Evolutionary conservation across 176 grass and related monocot genomes (phyloP).

Genomic region (Avena insularis): DNA sequence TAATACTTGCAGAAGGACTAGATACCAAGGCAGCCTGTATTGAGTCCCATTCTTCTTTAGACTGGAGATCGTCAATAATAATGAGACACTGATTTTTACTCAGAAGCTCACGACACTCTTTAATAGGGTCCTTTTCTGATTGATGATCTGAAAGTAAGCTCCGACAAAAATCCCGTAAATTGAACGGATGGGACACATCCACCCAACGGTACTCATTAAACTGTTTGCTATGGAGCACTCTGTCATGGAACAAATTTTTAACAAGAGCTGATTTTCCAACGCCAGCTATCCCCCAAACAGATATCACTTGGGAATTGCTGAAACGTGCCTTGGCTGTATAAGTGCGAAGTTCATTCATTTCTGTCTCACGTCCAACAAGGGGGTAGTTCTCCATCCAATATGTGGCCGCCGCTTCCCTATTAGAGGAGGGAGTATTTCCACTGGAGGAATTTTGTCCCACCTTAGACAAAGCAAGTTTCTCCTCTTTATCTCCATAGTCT

Average conservation of each 20-base stretch:
- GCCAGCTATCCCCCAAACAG: not conserved
- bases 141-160: not conserved
- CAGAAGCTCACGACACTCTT: not conserved
- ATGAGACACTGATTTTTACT: not conserved
- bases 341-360: not conserved
- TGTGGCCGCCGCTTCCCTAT: not conserved
- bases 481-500: not conserved
- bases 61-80: not conserved
- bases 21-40: not conserved
- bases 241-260: not conserved
- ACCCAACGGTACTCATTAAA: not conserved
- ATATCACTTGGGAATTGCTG: not conserved
- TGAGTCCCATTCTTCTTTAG: not conserved
- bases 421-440: not conserved
- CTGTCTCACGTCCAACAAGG: not conserved
- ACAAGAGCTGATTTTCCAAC: not conserved
- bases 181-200: not conserved
- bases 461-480: not conserved
- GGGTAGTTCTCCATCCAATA: not conserved
- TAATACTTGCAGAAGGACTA: not conserved
- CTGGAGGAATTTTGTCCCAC: not conserved
- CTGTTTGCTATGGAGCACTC: not conserved
- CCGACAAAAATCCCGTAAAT: not conserved
- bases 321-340: not conserved
- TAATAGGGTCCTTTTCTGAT: not conserved